Evolutionary conservation across 2,329 filamentous ascomycete genomes (phyloP).

Genomic region (Paecilomyces fulvus): DNA sequence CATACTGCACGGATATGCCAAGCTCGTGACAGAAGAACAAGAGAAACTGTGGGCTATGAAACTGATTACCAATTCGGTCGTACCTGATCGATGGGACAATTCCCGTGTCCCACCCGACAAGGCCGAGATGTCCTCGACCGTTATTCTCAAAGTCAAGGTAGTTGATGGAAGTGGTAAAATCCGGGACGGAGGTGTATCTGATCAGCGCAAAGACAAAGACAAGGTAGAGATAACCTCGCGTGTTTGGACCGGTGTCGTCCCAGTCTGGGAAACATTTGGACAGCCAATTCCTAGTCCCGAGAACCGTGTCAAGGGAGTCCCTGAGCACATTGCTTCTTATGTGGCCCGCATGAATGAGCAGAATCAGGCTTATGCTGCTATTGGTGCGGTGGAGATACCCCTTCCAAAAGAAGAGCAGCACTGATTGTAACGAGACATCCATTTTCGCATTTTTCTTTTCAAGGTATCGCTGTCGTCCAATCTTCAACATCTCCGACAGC

Average conservation of each 20-base stretch:
- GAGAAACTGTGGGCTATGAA: slow-evolving; percentile 75
- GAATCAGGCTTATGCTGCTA: slow-evolving; percentile 39
- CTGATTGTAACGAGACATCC: slow-evolving; percentile 5
- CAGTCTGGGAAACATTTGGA: slow-evolving; percentile 57
- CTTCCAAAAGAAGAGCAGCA: slow-evolving; percentile 24
- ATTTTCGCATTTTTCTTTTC: background rate
- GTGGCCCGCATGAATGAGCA: slow-evolving; percentile 40
- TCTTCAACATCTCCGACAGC: too few relatives aligned
- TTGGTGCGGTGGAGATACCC: slow-evolving; percentile 18
- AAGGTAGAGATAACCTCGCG: slow-evolving; percentile 38
- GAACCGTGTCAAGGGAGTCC: slow-evolving; percentile 52
- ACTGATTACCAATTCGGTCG: slow-evolving; percentile 66
- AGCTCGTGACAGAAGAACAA: slow-evolving; percentile 54
- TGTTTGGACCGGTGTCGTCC: slow-evolving; percentile 55
- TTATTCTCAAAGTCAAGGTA: slow-evolving; percentile 61
- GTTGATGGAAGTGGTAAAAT: slow-evolving; percentile 68
- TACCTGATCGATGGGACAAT: slow-evolving; percentile 60
- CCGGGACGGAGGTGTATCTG: slow-evolving; percentile 55
- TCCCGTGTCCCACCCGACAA: slow-evolving; percentile 61
- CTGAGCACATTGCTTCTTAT: slow-evolving; percentile 53
- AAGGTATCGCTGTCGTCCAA: background rate
- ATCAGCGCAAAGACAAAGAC: slow-evolving; percentile 49
- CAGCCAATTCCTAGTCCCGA: slow-evolving; percentile 53
- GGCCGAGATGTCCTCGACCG: slow-evolving; percentile 67
- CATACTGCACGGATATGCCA: slow-evolving; percentile 66